phyloP scores from a whole-genome alignment of 768 basidiomycete genomes.

The Suillus spraguei region DNA sequence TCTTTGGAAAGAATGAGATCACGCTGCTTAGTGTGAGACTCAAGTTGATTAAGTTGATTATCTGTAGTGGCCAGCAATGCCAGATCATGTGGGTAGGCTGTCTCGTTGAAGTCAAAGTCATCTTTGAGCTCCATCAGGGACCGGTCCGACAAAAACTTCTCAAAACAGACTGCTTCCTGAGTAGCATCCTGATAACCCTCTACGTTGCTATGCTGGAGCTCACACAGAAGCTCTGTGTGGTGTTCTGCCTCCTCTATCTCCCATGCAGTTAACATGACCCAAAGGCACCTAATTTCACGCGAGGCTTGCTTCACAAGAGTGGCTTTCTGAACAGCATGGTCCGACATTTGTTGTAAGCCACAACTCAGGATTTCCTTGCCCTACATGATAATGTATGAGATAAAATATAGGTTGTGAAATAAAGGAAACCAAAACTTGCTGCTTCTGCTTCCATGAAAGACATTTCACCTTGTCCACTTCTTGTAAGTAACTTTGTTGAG shows the following conservation, averaged over 20 bases:
- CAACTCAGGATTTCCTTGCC: neutral
- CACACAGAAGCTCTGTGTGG: neutral
- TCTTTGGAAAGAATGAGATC: no score
- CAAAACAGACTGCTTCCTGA: no score
- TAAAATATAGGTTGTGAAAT: no score
- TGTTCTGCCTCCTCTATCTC: slow-evolving; percentile 14
- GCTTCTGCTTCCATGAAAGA: no score
- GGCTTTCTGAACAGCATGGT: neutral
- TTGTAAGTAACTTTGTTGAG: no score
- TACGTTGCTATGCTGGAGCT: neutral
- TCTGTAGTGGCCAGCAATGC: neutral
- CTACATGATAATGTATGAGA: neutral
- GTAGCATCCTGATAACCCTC: neutral
- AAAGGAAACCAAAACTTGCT: no score
- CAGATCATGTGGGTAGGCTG: neutral
- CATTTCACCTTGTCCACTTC: no score
- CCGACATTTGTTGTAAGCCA: neutral
- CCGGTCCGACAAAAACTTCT: neutral
- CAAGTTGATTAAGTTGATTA: neutral
- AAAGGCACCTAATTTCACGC: slow-evolving; percentile 3
- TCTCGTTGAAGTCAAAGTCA: neutral
- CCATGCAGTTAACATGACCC: slow-evolving; percentile 12
- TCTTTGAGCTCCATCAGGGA: neutral
- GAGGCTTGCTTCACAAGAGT: slow-evolving; percentile 11
- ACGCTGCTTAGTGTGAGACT: neutral